Conservation (phyloP, 306 rosid genomes). For the Glycine tomentella region DNA sequence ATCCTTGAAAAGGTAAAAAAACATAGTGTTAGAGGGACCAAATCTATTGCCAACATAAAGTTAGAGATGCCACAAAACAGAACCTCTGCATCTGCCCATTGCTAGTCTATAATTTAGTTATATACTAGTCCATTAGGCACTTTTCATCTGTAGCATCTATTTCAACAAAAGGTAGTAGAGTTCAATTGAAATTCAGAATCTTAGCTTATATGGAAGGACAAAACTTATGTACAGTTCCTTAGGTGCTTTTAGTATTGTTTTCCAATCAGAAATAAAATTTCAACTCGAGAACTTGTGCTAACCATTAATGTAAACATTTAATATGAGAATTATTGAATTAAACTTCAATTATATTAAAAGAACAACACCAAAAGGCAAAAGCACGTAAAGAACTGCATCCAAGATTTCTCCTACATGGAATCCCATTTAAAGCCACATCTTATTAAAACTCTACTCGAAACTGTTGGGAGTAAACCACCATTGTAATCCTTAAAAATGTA, state of each 20-base stretch:
- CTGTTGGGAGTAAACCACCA: background rate
- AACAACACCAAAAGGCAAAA: too few species aligned
- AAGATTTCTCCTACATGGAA: background rate
- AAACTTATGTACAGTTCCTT: background rate
- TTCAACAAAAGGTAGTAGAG: background rate
- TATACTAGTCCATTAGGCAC: background rate
- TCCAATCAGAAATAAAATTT: too few species aligned
- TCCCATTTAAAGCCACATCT: conserved; percentile 14
- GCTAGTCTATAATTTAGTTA: background rate
- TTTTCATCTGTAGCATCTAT: background rate
- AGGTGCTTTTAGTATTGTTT: background rate
- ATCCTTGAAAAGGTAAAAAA: background rate
- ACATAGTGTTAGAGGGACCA: conserved; percentile 6
- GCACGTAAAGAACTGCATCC: background rate
- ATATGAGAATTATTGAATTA: too few species aligned
- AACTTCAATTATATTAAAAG: background rate
- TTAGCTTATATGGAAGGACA: background rate
- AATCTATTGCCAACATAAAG: conserved; percentile 13
- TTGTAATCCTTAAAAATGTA: too few species aligned
- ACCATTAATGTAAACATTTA: background rate
- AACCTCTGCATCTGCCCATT: conserved; percentile 26
- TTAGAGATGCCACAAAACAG: conserved; percentile 6
- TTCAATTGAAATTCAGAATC: conserved; percentile 27
- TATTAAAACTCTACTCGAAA: conserved; percentile 15
- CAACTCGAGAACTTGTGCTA: background rate